Percentiles rank a stretch among this genome's conserved stretches.
These are phyloP conservation scores for Paulownia fortunei DNA, from an alignment of 257 asterid genomes.

Conservation along the genomic window DNA sequence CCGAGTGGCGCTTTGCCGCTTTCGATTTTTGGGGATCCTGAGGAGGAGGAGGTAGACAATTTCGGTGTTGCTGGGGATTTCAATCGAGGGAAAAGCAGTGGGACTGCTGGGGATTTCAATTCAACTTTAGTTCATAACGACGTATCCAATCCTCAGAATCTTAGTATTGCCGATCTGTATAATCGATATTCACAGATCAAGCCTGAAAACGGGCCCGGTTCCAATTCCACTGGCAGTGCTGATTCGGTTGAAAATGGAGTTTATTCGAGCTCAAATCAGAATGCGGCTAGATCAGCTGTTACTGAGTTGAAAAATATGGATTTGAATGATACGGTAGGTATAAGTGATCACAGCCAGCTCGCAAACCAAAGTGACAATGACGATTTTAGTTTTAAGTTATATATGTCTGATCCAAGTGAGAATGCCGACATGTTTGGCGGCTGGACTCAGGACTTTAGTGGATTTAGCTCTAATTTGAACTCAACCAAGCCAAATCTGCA, in stretches of 20 bases:
- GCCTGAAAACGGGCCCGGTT: constrained; percentile 31
- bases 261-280: constrained; percentile 31
- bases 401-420: constrained; percentile 31
- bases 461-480: constrained; percentile 29
- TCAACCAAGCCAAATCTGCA: constrained; percentile 30
- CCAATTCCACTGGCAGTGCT: constrained; percentile 27
- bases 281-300: constrained; percentile 38
- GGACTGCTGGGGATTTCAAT: constrained; percentile 19
- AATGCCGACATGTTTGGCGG: constrained; percentile 36
- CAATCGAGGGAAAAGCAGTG: constrained; percentile 32
- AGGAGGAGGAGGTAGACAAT: constrained; percentile 38
- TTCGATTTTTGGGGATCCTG: constrained; percentile 68
- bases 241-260: constrained; percentile 42
- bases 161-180: constrained; percentile 48
- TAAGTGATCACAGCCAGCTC: constrained; percentile 42
- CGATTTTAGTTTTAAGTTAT: constrained; percentile 35
- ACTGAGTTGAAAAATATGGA: constrained; percentile 34
- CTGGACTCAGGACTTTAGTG: constrained; percentile 43
- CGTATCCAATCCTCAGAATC: constrained; percentile 33
- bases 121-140: constrained; percentile 22
- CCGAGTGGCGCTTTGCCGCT: constrained; percentile 78
- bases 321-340: constrained; percentile 21
- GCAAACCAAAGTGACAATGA: constrained; percentile 36
- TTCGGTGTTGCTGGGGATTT: constrained; percentile 27
- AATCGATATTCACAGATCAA: constrained; percentile 37